Conservation (phyloP, 768 basidiomycete genomes). For the Scleroderma citrinum region DNA sequence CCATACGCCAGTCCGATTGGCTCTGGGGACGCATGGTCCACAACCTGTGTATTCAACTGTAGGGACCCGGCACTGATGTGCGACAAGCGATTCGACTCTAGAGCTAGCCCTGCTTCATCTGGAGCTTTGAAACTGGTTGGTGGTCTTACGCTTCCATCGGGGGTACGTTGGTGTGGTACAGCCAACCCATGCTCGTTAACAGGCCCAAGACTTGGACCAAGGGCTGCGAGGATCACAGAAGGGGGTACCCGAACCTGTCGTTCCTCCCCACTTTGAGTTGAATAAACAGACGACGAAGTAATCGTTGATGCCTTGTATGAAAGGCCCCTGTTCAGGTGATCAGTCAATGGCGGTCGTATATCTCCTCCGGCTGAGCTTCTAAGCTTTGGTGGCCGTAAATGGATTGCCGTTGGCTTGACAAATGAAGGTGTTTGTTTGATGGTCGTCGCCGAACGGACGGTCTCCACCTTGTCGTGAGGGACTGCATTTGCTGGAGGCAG, state of each 20-base stretch:
- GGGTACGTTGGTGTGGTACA: neutral
- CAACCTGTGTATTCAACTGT: conserved; percentile 7
- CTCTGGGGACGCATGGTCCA: conserved; percentile 9
- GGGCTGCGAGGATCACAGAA: conserved; percentile 34
- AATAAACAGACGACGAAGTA: conserved; percentile 32
- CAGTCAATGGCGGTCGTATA: neutral
- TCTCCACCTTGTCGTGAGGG: neutral
- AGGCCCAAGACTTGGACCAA: conserved; percentile 22
- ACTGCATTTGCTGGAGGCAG: neutral
- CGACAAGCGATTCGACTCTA: conserved; percentile 22
- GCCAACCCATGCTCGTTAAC: neutral
- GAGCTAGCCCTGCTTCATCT: neutral
- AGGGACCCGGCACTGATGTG: conserved; percentile 25
- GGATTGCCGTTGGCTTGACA: neutral
- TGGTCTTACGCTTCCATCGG: neutral
- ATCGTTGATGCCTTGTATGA: conserved; percentile 24
- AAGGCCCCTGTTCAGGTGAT: neutral
- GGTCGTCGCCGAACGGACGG: neutral
- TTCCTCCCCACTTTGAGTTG: conserved; percentile 35
- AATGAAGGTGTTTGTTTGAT: neutral
- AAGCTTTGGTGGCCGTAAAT: neutral
- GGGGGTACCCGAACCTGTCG: conserved; percentile 24
- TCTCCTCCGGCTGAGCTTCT: neutral
- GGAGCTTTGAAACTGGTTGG: neutral
- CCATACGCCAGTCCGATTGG: conserved; percentile 23